phyloP scores from a whole-genome alignment of 306 rosid genomes.

The Leucaena leucocephala region DNA sequence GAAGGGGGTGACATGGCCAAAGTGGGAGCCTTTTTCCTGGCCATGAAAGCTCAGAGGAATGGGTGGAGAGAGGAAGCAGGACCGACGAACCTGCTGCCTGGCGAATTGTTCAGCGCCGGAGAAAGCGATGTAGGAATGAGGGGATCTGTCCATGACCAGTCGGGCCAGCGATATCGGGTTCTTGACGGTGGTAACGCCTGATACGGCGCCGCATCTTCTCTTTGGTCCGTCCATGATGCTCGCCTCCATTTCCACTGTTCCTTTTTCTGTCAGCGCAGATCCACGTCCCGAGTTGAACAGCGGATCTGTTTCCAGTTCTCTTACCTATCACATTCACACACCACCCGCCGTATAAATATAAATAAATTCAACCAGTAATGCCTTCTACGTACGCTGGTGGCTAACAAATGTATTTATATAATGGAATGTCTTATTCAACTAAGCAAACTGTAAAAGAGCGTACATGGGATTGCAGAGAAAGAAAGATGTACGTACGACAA shows the following conservation, averaged over 20 bases:
- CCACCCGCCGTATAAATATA: neutral
- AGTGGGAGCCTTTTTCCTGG: neutral
- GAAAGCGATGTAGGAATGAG: conserved; percentile 93
- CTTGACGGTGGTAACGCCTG: conserved; percentile 79
- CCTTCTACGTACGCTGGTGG: neutral
- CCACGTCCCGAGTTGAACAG: conserved; percentile 93
- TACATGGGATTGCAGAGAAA: neutral
- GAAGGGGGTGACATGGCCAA: neutral
- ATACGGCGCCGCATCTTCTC: conserved; percentile 92
- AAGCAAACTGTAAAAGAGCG: neutral
- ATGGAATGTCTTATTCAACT: neutral
- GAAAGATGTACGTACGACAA: conserved; percentile 58
- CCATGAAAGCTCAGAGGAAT: neutral
- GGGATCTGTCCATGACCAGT: conserved; percentile 92
- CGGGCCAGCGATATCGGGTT: conserved; percentile 92
- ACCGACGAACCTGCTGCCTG: conserved; percentile 65
- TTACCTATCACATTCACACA: conserved; percentile 50
- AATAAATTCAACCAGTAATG: neutral
- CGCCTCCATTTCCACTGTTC: conserved; percentile 95
- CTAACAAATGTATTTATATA: neutral
- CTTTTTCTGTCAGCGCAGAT: conserved; percentile 80
- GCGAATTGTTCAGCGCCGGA: conserved; percentile 91
- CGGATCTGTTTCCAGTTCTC: conserved; percentile 82
- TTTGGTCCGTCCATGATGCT: conserved; percentile 90
- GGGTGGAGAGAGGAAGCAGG: neutral